Evolutionary conservation across 352 stramenopile genomes (phyloP), one percentile per base, ranked within the genome.

Genomic region (Pelagophyceae sp.): DNA sequence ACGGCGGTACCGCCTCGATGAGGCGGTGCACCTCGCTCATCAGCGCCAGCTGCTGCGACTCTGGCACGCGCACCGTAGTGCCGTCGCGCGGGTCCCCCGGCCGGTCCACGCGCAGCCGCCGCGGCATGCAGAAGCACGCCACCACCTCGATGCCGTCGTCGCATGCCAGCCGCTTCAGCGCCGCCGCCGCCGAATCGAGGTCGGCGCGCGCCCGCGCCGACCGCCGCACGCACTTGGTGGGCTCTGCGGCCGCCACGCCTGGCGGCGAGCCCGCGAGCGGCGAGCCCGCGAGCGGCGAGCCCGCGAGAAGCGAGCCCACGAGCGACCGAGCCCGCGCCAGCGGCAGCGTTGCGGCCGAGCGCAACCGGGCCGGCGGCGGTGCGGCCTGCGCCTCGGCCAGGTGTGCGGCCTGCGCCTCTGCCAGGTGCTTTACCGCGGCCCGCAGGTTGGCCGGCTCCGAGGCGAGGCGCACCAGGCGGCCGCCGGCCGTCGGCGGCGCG

Each of bases 1-100:
- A 31, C 67, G 33, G 17, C 38, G 67, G 67, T 1, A 74, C 23
- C 17, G 67, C 67, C 27, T 74, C 67, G 67, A 74, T 74, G 67
- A 74, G 33, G 35, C 23, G 35, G 1, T 6, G 31, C 15, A 74
- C 29, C 67, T 74, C 67, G 1, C 67, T 2, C 67, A 74, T 74
- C 2, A 74, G 38, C 33, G 51, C 67, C 35, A 74, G 67, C 67
- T 51, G 67, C 35, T 17, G 19, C 6, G 3, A 25, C 67, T 2
- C 6, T 1, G 6, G 5, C 67, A 58, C 17, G 15, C 35, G 67
- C 31, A 72, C 32, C 19, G n/a, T 29, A 5, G 19, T 19, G 15
- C 58, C 58, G 58, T 33, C 6, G 58, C 31, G 5, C 23, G 5
- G 5, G 58, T n/a, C 5, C 23, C 58, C 23, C 23, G 58, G 58